Base-by-base conservation (phyloP, 208 protist genomes). In the Herpetomonas samuelpessoai region DNA sequence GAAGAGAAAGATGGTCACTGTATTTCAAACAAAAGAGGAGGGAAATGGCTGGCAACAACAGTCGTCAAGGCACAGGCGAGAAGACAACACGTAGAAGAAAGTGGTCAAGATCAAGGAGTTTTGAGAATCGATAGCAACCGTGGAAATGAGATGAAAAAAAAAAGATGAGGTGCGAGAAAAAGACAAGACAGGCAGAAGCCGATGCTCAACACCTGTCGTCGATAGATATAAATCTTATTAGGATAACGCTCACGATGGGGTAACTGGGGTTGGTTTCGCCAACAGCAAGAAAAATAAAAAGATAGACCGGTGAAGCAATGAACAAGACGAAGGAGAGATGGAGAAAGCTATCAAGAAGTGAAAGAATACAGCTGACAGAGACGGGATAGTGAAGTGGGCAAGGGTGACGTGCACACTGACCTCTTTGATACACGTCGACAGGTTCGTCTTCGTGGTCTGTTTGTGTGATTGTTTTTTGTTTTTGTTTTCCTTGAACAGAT, bases 91-190 rank as follows among this genome's bases (percentile, higher is more conserved):
- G 35, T 41, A 41, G 35, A 41, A 54, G 3, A 16, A 3, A 31
- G n/a, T n/a, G n/a, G n/a, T n/a, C n/a, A n/a, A n/a, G n/a, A n/a
- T n/a, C n/a, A n/a, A n/a, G n/a, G n/a, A n/a, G n/a, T n/a, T n/a
- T n/a, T n/a, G n/a, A n/a, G n/a, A n/a, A n/a, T n/a, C n/a, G 25
- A 29, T 26, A 54, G 21, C 26, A 27, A 54, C 6, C 24, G 49
- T 31, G 3, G 2, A 21, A 49, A 21, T 52, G 9, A 55, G 12
- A 6, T 22, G 9, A 48, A 18, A 53, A 18, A 57, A 46, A 38
- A 28, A 51, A 63, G 60, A 59, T 31, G 61, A 27, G 53, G 16
- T 30, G 49, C 48, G 12, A 28, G 53, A n/a, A 55, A 29, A 55
- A 55, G 49, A 12, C 3, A 28, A n/a, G 12, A 55, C 49, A 55